phyloP scores from a whole-genome alignment of 768 basidiomycete species.

The Rhodotorula paludigena region DNA sequence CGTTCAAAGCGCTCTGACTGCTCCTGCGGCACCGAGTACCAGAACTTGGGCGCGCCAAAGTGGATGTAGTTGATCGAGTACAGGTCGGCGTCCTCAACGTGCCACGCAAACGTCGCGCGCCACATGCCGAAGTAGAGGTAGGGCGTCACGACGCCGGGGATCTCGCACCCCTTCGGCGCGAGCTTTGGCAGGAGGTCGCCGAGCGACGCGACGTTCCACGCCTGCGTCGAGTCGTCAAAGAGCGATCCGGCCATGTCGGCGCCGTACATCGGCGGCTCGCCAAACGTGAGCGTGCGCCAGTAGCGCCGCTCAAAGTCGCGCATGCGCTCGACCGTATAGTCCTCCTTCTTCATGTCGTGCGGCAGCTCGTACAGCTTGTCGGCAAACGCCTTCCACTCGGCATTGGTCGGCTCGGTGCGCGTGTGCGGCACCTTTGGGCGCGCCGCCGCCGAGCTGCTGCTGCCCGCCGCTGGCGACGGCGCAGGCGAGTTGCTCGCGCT shows the following conservation, averaged over 20 bases:
- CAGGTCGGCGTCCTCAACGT: slow-evolving; percentile 98
- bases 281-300: slow-evolving; percentile 85
- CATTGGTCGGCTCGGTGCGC: slow-evolving; percentile 29
- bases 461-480: not conserved
- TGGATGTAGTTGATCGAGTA: slow-evolving; percentile 99
- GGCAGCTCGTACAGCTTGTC: slow-evolving; percentile 34
- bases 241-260: slow-evolving; percentile 75
- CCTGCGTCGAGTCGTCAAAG: slow-evolving; percentile 66
- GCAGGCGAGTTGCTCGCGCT: not conserved
- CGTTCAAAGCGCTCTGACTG: slow-evolving; percentile 76
- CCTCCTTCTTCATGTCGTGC: slow-evolving; percentile 52
- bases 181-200: slow-evolving; percentile 79
- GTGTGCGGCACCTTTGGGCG: not conserved
- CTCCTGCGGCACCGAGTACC: slow-evolving; percentile 92
- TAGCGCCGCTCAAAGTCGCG: slow-evolving; percentile 77
- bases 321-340: slow-evolving; percentile 86
- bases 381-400: slow-evolving; percentile 41
- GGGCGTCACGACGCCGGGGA: slow-evolving; percentile 94
- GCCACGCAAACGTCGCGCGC: slow-evolving; percentile 98
- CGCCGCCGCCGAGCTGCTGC: not conserved
- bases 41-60: slow-evolving; percentile 88
- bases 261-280: slow-evolving; percentile 93
- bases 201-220: slow-evolving; percentile 92
- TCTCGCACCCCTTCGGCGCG: slow-evolving; percentile 62
- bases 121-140: slow-evolving; percentile 99